A percentile compares a stretch with the other conserved stretches of the same genome.
Conservation (phyloP, 129 eudicot genomes). For the Heracleum sosnowskyi region DNA sequence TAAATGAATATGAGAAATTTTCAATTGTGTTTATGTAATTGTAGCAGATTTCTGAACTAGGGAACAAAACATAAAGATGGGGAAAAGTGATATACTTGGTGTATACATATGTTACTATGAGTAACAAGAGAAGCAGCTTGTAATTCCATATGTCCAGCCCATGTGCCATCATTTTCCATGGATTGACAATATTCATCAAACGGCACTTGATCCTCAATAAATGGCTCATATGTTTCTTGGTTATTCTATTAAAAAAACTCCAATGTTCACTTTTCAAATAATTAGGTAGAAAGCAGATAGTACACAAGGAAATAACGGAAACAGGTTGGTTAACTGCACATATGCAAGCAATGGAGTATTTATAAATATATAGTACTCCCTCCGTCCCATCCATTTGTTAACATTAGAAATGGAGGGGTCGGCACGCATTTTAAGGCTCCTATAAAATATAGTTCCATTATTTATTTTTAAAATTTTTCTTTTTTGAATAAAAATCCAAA, state of each 20-base stretch:
- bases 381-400: too few relatives aligned
- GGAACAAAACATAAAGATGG: conserved; percentile 8
- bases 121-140: conserved; percentile 98
- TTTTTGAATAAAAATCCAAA: too few relatives aligned
- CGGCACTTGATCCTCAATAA: conserved; percentile 89
- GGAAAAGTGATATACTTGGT: conserved; percentile 40
- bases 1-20: neutral
- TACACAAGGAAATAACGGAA: neutral
- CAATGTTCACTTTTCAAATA: neutral
- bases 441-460: too few relatives aligned
- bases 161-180: conserved; percentile 91
- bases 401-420: too few relatives aligned
- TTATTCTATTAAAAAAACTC: conserved; percentile 39
- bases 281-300: neutral
- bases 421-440: too few relatives aligned
- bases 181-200: conserved; percentile 81
- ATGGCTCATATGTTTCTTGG: conserved; percentile 89
- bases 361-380: too few relatives aligned
- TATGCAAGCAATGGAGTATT: neutral
- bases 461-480: too few relatives aligned
- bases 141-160: conserved; percentile 98
- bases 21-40: neutral
- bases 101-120: conserved; percentile 83
- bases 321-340: neutral
- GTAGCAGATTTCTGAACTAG: neutral